These are phyloP conservation scores for Cenococcum geophilum DNA, from an alignment of 495 filamentous ascomycete genomes.

Conservation along the genomic window DNA sequence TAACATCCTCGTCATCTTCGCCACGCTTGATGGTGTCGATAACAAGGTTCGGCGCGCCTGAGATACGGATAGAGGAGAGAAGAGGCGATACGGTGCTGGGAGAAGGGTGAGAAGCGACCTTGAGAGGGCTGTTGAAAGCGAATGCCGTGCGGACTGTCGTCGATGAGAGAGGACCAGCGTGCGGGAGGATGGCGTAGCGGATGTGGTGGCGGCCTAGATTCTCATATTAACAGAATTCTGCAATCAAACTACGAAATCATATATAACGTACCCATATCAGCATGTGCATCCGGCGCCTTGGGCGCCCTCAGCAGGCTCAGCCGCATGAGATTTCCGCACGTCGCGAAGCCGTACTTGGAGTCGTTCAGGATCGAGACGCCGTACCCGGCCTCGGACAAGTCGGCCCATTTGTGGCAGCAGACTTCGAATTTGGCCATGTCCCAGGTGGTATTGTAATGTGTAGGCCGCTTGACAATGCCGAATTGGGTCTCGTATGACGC, in stretches of 20 bases:
- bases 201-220: constrained; percentile 60
- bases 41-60: constrained; percentile 50
- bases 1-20: constrained; percentile 91
- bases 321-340: constrained; percentile 84
- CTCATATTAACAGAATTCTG: not conserved
- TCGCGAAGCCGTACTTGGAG: constrained; percentile 94
- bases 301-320: constrained; percentile 81
- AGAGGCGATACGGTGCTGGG: constrained; percentile 33
- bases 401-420: constrained; percentile 96
- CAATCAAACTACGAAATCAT: not conserved
- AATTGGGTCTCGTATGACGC: constrained; percentile 96
- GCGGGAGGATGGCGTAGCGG: constrained; percentile 87
- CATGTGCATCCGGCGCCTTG: constrained; percentile 94
- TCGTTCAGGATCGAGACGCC: constrained; percentile 94
- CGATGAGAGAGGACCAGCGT: constrained; percentile 61
- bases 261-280: constrained; percentile 71
- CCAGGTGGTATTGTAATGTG: constrained; percentile 95
- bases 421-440: constrained; percentile 99
- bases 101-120: constrained; percentile 20
- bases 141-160: constrained; percentile 75
- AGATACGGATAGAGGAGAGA: constrained; percentile 35
- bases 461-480: constrained; percentile 79
- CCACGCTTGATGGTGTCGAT: constrained; percentile 85
- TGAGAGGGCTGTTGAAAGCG: constrained; percentile 82
- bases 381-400: constrained; percentile 85